A percentile compares a stretch with the other conserved stretches of the same genome.
Conservation (phyloP, 257 asterid species). For the Solanum verrucosum region DNA sequence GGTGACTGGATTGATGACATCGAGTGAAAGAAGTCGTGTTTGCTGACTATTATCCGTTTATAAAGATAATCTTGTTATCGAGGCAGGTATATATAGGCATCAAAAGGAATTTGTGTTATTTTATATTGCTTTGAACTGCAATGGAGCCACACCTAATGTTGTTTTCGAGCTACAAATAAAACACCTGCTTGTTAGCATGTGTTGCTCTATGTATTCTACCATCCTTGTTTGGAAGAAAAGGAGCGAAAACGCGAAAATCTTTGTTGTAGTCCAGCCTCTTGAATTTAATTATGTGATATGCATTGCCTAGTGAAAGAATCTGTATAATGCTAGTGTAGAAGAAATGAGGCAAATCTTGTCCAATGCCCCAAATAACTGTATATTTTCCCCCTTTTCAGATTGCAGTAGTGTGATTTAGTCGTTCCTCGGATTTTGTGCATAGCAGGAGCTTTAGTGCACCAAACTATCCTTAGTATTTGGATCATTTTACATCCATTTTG, state of each 20-base stretch:
- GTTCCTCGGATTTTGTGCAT: background rate
- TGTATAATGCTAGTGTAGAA: background rate
- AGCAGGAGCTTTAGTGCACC: background rate
- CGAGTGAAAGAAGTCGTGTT: background rate
- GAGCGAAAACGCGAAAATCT: background rate
- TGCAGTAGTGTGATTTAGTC: background rate
- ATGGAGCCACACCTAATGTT: background rate
- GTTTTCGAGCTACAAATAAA: background rate
- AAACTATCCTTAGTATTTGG: background rate
- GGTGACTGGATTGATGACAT: slow-evolving; percentile 21
- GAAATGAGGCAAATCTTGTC: background rate
- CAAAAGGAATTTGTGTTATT: background rate
- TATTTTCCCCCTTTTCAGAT: background rate
- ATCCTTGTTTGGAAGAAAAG: background rate
- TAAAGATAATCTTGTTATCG: background rate
- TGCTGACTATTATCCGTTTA: background rate
- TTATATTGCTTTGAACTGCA: background rate
- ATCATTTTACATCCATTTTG: background rate
- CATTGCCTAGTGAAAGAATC: background rate
- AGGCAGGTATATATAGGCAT: background rate
- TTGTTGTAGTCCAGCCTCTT: background rate
- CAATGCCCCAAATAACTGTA: background rate
- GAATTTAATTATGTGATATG: background rate
- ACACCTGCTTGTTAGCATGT: background rate
- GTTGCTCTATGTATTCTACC: background rate